phyloP scores from a whole-genome alignment of 164 flowering plant genomes.

The Nymphaea colorata region DNA sequence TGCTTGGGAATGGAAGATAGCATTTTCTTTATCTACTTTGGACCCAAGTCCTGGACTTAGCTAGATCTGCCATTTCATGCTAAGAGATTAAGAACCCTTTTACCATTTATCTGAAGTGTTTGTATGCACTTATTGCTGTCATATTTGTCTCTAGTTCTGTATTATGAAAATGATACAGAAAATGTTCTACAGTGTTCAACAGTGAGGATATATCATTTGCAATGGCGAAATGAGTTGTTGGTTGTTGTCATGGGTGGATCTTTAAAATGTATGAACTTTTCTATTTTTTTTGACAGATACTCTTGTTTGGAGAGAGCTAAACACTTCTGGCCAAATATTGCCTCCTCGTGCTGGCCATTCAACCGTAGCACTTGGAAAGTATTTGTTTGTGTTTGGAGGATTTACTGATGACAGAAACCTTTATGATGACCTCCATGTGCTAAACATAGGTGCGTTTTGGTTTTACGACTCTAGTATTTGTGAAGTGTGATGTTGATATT shows the following conservation, averaged over 20 bases:
- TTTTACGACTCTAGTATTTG: neutral
- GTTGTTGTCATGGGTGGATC: neutral
- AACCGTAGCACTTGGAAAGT: constrained; percentile 62
- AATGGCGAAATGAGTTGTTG: neutral
- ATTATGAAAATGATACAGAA: too few species aligned
- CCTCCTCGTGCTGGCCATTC: constrained; percentile 93
- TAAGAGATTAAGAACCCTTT: too few species aligned
- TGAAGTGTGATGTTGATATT: neutral
- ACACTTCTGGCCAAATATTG: constrained; percentile 54
- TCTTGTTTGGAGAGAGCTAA: constrained; percentile 70
- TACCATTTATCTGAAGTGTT: too few species aligned
- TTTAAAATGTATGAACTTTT: neutral
- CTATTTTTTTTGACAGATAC: constrained; percentile 34
- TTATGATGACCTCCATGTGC: constrained; percentile 74
- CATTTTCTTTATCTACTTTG: too few species aligned
- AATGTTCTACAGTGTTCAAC: neutral
- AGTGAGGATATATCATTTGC: neutral
- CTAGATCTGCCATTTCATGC: too few species aligned
- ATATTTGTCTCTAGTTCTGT: too few species aligned
- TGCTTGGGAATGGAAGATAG: too few species aligned
- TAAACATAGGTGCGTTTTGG: constrained; percentile 66
- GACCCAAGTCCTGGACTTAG: too few species aligned
- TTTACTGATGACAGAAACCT: constrained; percentile 80
- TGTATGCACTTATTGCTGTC: too few species aligned
- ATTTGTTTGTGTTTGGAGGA: constrained; percentile 91